A percentile compares a stretch with the other conserved stretches of the same genome.
phyloP scores from a whole-genome alignment of 352 stramenopile genomes.

The Pythium grandisporangium region DNA sequence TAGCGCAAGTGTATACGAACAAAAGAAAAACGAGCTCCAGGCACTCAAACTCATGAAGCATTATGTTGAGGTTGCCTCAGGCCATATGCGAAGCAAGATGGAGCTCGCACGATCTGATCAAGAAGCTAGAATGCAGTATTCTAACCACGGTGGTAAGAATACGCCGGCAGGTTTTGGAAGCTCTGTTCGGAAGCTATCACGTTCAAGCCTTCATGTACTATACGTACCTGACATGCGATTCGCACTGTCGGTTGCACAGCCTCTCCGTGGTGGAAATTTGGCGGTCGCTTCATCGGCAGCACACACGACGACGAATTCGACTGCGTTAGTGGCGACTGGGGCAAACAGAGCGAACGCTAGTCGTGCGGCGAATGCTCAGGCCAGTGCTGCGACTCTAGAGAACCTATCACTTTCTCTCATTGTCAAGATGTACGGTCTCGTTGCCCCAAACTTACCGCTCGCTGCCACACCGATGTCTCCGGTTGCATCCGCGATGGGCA shows the following conservation, averaged over 20 bases:
- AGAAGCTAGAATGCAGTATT: slow-evolving; percentile 17
- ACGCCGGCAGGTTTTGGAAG: too few relatives aligned
- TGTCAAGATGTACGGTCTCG: slow-evolving; percentile 78
- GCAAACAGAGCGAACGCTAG: neutral
- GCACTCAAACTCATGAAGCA: slow-evolving; percentile 81
- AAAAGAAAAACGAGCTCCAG: slow-evolving; percentile 68
- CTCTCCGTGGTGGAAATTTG: slow-evolving; percentile 11
- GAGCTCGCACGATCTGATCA: slow-evolving; percentile 79
- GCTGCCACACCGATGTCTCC: slow-evolving; percentile 24
- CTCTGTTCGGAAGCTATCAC: slow-evolving; percentile 11
- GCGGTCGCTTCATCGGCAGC: slow-evolving; percentile 3
- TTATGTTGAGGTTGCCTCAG: slow-evolving; percentile 82
- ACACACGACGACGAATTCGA: slow-evolving; percentile 12
- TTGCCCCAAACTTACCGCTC: slow-evolving; percentile 55
- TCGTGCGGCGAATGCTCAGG: slow-evolving; percentile 1
- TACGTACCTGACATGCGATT: slow-evolving; percentile 31
- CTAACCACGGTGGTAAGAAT: neutral
- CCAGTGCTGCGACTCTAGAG: slow-evolving; percentile 34
- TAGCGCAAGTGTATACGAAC: slow-evolving; percentile 32
- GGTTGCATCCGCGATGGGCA: too few relatives aligned
- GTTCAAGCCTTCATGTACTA: slow-evolving; percentile 17
- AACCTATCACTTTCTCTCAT: slow-evolving; percentile 69
- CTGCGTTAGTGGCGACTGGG: slow-evolving; percentile 13
- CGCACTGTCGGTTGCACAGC: slow-evolving; percentile 17
- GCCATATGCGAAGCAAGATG: slow-evolving; percentile 87